Percentiles rank a stretch among this genome's conserved stretches.
These are phyloP conservation scores for Tolypocladium sp. DNA, from an alignment of 2,329 filamentous ascomycete species.

Conservation along the genomic window DNA sequence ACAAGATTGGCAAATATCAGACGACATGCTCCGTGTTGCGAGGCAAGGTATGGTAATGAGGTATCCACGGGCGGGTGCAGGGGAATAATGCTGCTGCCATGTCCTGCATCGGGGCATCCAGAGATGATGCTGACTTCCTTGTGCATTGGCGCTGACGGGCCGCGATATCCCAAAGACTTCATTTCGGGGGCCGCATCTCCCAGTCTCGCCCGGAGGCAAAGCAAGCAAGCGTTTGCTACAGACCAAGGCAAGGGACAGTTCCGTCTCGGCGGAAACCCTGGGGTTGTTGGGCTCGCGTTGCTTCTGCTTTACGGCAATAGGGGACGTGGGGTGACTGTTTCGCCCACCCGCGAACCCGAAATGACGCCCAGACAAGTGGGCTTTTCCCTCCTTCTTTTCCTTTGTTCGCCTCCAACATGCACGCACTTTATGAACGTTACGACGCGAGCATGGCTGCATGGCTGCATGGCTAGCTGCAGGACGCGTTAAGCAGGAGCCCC, in stretches of 20 bases:
- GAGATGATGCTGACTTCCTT: background rate
- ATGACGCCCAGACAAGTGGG: conserved; percentile 1
- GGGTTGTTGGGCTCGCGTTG: background rate
- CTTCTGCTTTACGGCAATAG: background rate
- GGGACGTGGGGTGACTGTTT: background rate
- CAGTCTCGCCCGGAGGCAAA: background rate
- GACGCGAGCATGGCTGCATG: background rate
- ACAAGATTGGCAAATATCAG: background rate
- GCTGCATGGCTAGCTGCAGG: background rate
- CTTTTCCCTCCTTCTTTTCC: background rate
- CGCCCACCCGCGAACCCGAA: conserved; percentile 1
- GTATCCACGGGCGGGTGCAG: background rate
- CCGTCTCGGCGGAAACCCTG: too few species aligned
- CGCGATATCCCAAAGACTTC: background rate
- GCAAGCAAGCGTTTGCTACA: background rate
- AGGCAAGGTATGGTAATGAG: background rate
- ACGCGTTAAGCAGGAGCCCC: background rate
- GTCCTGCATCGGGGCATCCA: background rate
- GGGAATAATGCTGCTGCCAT: background rate
- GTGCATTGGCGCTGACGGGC: background rate
- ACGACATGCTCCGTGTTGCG: background rate
- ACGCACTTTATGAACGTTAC: background rate
- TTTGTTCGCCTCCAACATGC: background rate
- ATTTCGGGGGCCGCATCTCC: background rate
- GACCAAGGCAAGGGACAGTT: background rate